Evolutionary conservation across 2,329 filamentous ascomycete species (phyloP).

Genomic region (Purpureocillium lavendulum): DNA sequence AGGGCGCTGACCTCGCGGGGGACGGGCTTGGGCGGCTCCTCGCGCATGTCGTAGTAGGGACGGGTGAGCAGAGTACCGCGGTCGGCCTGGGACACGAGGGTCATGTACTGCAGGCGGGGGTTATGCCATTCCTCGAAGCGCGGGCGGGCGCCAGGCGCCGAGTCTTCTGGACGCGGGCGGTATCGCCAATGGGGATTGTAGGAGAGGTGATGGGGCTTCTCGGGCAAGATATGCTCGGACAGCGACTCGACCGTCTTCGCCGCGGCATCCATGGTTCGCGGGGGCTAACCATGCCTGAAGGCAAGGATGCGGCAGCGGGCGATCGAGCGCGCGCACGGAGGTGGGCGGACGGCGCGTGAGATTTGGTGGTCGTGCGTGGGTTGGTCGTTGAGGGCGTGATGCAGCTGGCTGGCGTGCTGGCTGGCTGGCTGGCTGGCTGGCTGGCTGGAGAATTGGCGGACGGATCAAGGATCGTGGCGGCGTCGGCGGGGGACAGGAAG

Average conservation of each 20-base stretch:
- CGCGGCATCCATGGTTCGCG: conserved; percentile 49
- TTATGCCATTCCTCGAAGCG: conserved; percentile 40
- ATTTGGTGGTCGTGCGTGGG: not conserved
- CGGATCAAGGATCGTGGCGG: no score
- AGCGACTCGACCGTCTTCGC: conserved; percentile 47
- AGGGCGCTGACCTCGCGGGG: conserved; percentile 29
- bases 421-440: no score
- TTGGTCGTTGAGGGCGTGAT: no score
- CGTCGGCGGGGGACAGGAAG: no score
- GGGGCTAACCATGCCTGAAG: conserved; percentile 27
- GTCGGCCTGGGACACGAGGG: conserved; percentile 48
- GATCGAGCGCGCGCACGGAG: conserved; percentile 8
- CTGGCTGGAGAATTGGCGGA: no score
- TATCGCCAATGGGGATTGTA: conserved; percentile 40
- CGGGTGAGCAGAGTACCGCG: conserved; percentile 49
- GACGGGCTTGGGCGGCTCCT: conserved; percentile 35
- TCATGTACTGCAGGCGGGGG: conserved; percentile 46
- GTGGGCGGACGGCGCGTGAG: not conserved
- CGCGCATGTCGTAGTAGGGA: conserved; percentile 48
- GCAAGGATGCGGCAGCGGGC: conserved; percentile 13
- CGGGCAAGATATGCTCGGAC: conserved; percentile 42
- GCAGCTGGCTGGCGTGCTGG: no score
- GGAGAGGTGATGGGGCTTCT: conserved; percentile 45
- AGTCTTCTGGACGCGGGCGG: conserved; percentile 31
- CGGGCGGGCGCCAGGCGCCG: conserved; percentile 16